Percentiles rank a stretch among this genome's conserved stretches.
phyloP scores from a whole-genome alignment of 2,329 filamentous ascomycete genomes.

The Coleophoma cylindrospora region DNA sequence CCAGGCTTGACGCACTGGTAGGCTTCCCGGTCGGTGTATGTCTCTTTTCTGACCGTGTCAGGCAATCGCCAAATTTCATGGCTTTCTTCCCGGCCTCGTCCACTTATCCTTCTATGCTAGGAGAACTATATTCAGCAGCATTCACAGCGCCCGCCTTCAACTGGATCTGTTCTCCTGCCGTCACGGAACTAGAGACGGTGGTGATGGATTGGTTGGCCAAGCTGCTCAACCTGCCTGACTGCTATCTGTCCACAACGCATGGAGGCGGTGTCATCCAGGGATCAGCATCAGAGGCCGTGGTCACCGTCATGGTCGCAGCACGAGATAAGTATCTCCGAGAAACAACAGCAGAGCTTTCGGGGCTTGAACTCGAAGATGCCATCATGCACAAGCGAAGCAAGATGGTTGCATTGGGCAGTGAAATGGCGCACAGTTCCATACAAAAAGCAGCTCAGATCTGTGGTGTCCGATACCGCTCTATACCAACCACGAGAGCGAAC shows the following conservation, averaged over 20 bases:
- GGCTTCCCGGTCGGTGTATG: slow-evolving; percentile 5
- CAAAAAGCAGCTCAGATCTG: slow-evolving; percentile 85
- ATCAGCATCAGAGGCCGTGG: slow-evolving; percentile 79
- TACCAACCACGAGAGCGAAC: slow-evolving; percentile 57
- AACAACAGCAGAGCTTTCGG: slow-evolving; percentile 44
- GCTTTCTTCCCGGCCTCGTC: slow-evolving; percentile 86
- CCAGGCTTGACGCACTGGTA: slow-evolving; percentile 88
- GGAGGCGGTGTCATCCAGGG: slow-evolving; percentile 92
- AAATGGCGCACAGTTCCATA: slow-evolving; percentile 76
- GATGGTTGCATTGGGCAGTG: slow-evolving; percentile 76
- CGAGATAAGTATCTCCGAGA: slow-evolving; percentile 71
- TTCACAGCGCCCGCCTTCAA: slow-evolving; percentile 93
- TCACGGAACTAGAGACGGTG: slow-evolving; percentile 90
- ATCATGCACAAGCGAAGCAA: slow-evolving; percentile 61
- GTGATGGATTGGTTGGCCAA: slow-evolving; percentile 88
- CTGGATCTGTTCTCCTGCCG: slow-evolving; percentile 89
- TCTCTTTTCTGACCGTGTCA: slow-evolving; percentile 12
- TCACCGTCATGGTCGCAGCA: slow-evolving; percentile 83
- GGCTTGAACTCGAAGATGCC: slow-evolving; percentile 62
- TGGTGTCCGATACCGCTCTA: slow-evolving; percentile 72
- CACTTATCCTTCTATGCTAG: slow-evolving; percentile 80
- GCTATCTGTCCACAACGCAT: slow-evolving; percentile 68
- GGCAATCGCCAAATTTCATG: slow-evolving; percentile 90
- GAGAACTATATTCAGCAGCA: slow-evolving; percentile 85
- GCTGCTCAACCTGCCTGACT: slow-evolving; percentile 66